Evolutionary conservation across 805 yeast species (phyloP).

Genomic region (Vanderwaltozyma polyspora): DNA sequence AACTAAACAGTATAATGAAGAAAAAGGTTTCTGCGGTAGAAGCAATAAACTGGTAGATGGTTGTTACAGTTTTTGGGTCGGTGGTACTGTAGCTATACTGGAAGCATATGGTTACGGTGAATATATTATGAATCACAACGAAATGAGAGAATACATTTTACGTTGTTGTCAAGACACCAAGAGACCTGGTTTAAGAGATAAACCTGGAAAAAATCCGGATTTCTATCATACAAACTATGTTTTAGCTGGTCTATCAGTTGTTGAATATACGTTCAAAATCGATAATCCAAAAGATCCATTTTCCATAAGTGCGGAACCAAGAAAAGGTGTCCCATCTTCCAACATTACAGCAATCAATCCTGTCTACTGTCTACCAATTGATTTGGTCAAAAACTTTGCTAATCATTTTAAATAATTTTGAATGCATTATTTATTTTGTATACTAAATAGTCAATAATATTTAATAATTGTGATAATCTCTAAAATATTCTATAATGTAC

Average conservation of each 20-base stretch:
- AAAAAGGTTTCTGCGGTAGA: slow-evolving; percentile 84
- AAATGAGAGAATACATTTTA: slow-evolving; percentile 53
- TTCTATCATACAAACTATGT: slow-evolving; percentile 87
- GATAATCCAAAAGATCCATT: background rate
- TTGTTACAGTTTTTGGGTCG: slow-evolving; percentile 94
- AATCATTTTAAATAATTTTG: slow-evolving; percentile 10
- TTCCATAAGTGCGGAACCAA: slow-evolving; percentile 2
- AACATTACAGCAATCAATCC: slow-evolving; percentile 36
- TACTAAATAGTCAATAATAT: no score
- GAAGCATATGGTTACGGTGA: slow-evolving; percentile 20
- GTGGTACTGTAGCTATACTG: slow-evolving; percentile 56
- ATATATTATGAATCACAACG: slow-evolving; percentile 39
- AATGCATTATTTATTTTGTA: no score
- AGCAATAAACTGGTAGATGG: slow-evolving; percentile 92
- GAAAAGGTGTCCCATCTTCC: slow-evolving; percentile 2
- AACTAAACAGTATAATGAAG: slow-evolving; percentile 56
- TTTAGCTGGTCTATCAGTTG: slow-evolving; percentile 51
- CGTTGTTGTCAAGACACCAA: slow-evolving; percentile 57
- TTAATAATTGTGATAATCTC: no score
- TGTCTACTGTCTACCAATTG: slow-evolving; percentile 46
- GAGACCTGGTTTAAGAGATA: slow-evolving; percentile 74
- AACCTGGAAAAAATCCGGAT: slow-evolving; percentile 74
- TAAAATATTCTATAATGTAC: no score
- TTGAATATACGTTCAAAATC: slow-evolving; percentile 4
- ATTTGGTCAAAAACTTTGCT: slow-evolving; percentile 28